Percentiles rank a stretch among this genome's conserved stretches.
phyloP scores from a whole-genome alignment of 2,329 filamentous ascomycete genomes.

The Ceratocystis harringtonii region DNA sequence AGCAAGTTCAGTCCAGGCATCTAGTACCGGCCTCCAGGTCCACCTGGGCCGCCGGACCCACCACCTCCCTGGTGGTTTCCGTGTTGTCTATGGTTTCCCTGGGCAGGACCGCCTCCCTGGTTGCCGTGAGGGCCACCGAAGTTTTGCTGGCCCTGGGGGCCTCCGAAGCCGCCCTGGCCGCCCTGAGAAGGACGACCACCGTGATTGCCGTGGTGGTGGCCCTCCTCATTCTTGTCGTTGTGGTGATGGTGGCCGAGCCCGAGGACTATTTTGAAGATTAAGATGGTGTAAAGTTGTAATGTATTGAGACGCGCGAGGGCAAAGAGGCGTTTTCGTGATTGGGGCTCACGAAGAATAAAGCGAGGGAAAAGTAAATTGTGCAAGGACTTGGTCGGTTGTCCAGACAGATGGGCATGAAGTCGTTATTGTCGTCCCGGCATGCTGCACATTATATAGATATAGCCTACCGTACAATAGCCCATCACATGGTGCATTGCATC shows the following conservation, averaged over 20 bases:
- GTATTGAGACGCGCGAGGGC: no score
- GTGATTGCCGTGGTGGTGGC: background rate
- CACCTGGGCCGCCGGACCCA: slow-evolving; percentile 4
- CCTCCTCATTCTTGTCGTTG: background rate
- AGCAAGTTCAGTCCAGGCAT: background rate
- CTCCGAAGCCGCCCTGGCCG: background rate
- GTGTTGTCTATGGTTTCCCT: background rate
- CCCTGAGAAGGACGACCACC: background rate
- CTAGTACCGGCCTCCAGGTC: slow-evolving; percentile 7
- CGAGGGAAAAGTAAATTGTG: background rate
- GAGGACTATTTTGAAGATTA: slow-evolving; percentile 13
- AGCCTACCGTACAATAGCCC: background rate
- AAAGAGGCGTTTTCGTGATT: background rate
- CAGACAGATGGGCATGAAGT: no score
- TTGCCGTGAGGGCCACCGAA: background rate
- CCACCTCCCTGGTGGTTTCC: background rate
- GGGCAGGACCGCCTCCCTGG: background rate
- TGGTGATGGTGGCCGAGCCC: slow-evolving; percentile 11
- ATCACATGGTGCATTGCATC: background rate
- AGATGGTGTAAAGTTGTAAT: background rate
- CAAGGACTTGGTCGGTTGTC: background rate
- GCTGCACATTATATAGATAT: background rate
- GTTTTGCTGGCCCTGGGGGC: background rate
- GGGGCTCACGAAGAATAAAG: background rate
- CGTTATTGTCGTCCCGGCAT: background rate